Evolutionary conservation across 345 rosid genomes (phyloP).

Genomic region (Nephelium lappaceum): DNA sequence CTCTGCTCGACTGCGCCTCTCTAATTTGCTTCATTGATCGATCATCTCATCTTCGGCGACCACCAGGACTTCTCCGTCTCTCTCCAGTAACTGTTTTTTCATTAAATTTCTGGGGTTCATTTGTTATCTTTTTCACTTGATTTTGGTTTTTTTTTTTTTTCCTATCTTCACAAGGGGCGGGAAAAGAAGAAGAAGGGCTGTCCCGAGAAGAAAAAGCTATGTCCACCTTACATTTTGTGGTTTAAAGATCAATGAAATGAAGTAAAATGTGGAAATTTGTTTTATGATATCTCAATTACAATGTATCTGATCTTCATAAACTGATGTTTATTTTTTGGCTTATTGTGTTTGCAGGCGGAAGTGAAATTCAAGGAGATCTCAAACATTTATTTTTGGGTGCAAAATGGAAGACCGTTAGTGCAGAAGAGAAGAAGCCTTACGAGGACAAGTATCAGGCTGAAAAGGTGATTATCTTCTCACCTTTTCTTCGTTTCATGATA

Average conservation of each 20-base stretch:
- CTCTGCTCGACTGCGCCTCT: no score
- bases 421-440: conserved; percentile 89
- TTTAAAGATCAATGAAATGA: conserved; percentile 82
- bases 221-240: conserved; percentile 73
- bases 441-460: conserved; percentile 77
- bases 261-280: conserved; percentile 24
- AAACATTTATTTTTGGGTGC: conserved; percentile 62
- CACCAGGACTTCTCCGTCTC: no score
- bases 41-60: no score
- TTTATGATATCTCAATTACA: background rate
- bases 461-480: conserved; percentile 59
- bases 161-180: no score
- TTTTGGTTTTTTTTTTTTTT: no score
- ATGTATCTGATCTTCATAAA: background rate
- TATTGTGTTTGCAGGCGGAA: conserved; percentile 40
- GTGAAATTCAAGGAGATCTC: conserved; percentile 90
- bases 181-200: no score
- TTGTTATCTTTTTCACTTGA: no score
- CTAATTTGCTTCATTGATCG: no score
- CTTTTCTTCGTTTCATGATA: conserved; percentile 21
- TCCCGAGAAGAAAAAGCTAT: no score
- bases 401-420: conserved; percentile 72
- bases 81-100: no score
- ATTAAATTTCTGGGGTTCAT: no score
- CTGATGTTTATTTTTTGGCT: background rate